Conservation (phyloP, 2,329 filamentous ascomycete genomes). For the Monosporascus sp. region DNA sequence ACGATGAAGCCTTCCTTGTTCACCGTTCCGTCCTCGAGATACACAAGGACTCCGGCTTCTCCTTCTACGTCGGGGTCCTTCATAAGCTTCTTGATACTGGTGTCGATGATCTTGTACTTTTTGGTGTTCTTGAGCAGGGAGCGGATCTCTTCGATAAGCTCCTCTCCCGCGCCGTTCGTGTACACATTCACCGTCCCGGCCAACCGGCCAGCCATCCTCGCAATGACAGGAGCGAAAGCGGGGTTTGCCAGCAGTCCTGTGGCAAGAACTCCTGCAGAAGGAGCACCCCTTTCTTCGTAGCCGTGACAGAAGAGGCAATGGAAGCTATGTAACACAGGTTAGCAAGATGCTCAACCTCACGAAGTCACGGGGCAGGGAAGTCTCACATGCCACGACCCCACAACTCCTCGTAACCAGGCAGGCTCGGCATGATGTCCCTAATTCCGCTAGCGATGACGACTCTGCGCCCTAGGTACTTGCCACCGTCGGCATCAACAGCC, state of each 20-base stretch:
- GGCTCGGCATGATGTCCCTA: constrained; percentile 42
- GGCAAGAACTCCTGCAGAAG: constrained; percentile 41
- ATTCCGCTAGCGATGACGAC: constrained; percentile 51
- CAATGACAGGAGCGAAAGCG: constrained; percentile 31
- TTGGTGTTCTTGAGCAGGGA: constrained; percentile 20
- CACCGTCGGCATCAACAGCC: constrained; percentile 33
- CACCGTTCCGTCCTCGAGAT: constrained; percentile 28
- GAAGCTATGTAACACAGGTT: constrained; percentile 30
- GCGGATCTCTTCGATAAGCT: constrained; percentile 24
- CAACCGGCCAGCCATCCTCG: constrained; percentile 38
- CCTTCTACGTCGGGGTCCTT: constrained; percentile 13
- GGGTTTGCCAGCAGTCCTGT: constrained; percentile 27
- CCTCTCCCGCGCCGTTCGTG: constrained; percentile 37
- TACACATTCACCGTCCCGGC: constrained; percentile 42
- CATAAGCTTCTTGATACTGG: constrained; percentile 13
- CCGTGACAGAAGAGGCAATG: constrained; percentile 58
- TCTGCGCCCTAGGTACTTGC: constrained; percentile 42
- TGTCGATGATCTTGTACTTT: constrained; percentile 32
- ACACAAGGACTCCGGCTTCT: constrained; percentile 18
- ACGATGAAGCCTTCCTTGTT: constrained; percentile 34
- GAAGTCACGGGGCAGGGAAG: background rate
- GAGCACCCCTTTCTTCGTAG: constrained; percentile 47
- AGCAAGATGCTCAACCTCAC: constrained; percentile 2
- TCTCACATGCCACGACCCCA: constrained; percentile 48
- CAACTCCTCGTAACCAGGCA: constrained; percentile 48